Evolutionary conservation across 2,329 filamentous ascomycete species (phyloP).

Genomic region (Trichoderma endophyticum): DNA sequence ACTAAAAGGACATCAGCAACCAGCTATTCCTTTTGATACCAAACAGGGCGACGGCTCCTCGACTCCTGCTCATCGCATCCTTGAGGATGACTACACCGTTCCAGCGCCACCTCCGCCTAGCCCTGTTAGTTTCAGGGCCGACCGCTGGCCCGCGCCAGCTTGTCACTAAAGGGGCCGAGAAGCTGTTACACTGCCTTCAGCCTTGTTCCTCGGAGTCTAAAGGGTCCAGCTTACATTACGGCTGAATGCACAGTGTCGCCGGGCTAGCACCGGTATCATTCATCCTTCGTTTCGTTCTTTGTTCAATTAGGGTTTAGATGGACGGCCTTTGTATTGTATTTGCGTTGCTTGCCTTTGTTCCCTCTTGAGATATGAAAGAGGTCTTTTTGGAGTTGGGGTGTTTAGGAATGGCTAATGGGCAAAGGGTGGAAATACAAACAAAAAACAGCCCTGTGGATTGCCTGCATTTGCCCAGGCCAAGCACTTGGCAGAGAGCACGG

Average conservation of each 20-base stretch:
- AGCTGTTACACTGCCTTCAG: constrained; percentile 13
- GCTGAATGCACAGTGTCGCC: not conserved
- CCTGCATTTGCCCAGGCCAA: constrained; percentile 1
- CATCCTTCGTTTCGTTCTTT: not conserved
- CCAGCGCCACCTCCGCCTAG: constrained; percentile 64
- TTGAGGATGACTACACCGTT: constrained; percentile 59
- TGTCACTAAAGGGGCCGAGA: constrained; percentile 26
- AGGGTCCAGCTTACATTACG: not conserved
- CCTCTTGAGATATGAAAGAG: not conserved
- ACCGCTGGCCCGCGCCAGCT: constrained; percentile 49
- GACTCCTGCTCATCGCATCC: constrained; percentile 50
- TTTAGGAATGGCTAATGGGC: constrained; percentile 11
- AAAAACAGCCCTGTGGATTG: not conserved
- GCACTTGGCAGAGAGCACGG: not conserved
- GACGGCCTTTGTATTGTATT: not conserved
- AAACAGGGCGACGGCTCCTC: constrained; percentile 41
- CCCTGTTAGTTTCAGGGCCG: constrained; percentile 58
- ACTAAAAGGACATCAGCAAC: constrained; percentile 5
- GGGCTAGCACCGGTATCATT: not conserved
- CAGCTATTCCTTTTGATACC: constrained; percentile 22
- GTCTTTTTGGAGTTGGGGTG: constrained; percentile 16
- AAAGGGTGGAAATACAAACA: not conserved
- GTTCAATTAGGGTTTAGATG: constrained; percentile 17
- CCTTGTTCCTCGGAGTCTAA: not conserved
- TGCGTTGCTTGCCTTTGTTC: not conserved